Base-by-base conservation (phyloP, 2,329 filamentous ascomycete species). In the Paraphoma chrysanthemicola region DNA sequence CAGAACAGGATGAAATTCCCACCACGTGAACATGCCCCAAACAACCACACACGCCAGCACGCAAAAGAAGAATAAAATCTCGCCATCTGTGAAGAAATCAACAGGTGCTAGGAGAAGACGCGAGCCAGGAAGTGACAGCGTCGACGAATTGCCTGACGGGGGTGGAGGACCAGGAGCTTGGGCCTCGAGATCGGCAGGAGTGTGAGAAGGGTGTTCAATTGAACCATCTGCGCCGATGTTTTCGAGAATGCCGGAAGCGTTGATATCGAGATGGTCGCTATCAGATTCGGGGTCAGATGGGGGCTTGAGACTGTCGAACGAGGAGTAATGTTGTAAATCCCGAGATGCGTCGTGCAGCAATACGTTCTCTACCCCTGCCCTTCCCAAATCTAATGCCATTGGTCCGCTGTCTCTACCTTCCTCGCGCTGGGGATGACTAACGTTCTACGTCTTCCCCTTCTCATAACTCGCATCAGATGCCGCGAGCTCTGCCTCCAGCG, bases 401-500 rank as follows among this genome's bases (percentile, higher is more conserved):
- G 23, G 23, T 23, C 23, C 23, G 14, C 3, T 36, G 6, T 36
- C 14, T 36, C 33, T 36, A 36, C 33, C 2, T 3, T 3, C 6
- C 33, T 23, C 23, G 23, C 23, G 23, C 23, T 5, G 33, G 14
- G 33, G 33, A 36, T 36, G 9, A 10, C 33, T 7, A 14, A 36
- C 33, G 33, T 36, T 36, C 39, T 60, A 71, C 14, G 64, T 66
- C 60, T 71, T 70, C 18, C 67, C 69, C 30, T 69, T 65, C 44
- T 70, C 66, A 54, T 68, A 72, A 23, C 66, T 63, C 56, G 64
- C 58, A 39, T 74, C 64, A 4, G 68, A 63, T 18, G 67, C 67
- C 51, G 64, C 59, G 48, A 75, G 67, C 50, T 75, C 74, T 2
- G 74, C 72, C 41, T 76, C 71, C 4, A 74, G 67, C 53, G 72